Base-by-base conservation (phyloP, 495 filamentous ascomycete genomes). In the Daldinia caldariorum region DNA sequence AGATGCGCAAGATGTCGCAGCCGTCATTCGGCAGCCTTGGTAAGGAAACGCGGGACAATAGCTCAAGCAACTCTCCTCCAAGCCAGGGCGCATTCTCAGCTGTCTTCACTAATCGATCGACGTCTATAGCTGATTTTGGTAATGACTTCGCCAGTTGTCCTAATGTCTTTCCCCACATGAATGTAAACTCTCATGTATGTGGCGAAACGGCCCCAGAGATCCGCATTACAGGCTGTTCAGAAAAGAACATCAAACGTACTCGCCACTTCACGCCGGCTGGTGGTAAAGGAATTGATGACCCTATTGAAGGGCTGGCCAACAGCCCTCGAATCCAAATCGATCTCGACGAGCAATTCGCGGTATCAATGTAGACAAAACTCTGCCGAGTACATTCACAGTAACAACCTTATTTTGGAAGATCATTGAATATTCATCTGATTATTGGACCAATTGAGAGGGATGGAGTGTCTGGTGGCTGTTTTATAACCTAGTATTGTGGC, bases 181-280 rank as follows among this genome's bases (percentile, higher is more conserved):
- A 43, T 63, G 22, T 56, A 18, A 69, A 72, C 22, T 61, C 66
- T 0, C 71, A 66, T 39, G 37, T 38, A 32, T 47, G 31, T 12
- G 22, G 34, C 13, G 69, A 66, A 56, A 34, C 37, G 5, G 70
- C 34, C 35, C 18, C 59, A 20, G 73, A 74, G 31, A 7, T 38
- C 39, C 74, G 63, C 31, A 41, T 49, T 6, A 63, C 59, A 10
- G 70, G 51, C 29, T 58, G 66, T 22, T 54, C 69, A 16, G 71
- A 74, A 10, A 77, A 72, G 31, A 64, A 67, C 26, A 51, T 66
- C 31, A 86, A 84, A 66, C 77, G 84, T 16, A 70, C 75, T 53
- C 72, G 80, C 16, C 77, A 79, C 31, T 84, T 85, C 35, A 84
- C 84, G 1, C 81, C 83, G 18, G 75, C 77, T 3, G 76, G 82